These are phyloP conservation scores for Amanita phalloides DNA, from an alignment of 768 basidiomycete species.

Conservation along the genomic window DNA sequence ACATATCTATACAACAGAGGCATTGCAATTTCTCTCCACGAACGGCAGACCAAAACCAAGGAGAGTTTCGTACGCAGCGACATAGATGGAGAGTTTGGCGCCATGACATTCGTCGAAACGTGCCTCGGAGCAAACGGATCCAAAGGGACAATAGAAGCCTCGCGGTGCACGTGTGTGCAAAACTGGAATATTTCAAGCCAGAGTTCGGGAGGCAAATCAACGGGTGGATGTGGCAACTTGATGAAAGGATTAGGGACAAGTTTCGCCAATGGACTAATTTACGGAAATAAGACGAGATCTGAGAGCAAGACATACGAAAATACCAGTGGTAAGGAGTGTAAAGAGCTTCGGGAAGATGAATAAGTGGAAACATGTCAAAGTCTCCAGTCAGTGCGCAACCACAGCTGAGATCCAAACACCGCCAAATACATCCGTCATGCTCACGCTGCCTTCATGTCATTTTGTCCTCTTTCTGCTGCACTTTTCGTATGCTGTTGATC, in stretches of 20 bases:
- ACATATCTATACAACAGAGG: slow-evolving; percentile 36
- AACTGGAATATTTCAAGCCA: slow-evolving; percentile 50
- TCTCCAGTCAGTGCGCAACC: background rate
- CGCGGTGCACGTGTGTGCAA: slow-evolving; percentile 35
- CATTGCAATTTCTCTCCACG: slow-evolving; percentile 32
- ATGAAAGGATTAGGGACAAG: slow-evolving; percentile 4
- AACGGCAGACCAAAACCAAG: slow-evolving; percentile 34
- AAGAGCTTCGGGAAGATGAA: slow-evolving; percentile 6
- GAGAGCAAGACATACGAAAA: background rate
- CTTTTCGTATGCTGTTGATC: slow-evolving; percentile 38
- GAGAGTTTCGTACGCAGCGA: slow-evolving; percentile 40
- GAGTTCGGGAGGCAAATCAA: slow-evolving; percentile 36
- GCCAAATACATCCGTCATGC: slow-evolving; percentile 20
- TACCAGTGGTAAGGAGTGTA: slow-evolving; percentile 9
- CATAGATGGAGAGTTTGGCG: slow-evolving; percentile 32
- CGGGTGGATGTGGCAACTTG: slow-evolving; percentile 13
- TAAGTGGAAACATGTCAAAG: slow-evolving; percentile 2
- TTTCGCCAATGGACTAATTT: slow-evolving; percentile 2
- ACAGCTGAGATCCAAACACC: slow-evolving; percentile 15
- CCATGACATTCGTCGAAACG: slow-evolving; percentile 32
- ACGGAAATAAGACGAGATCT: slow-evolving; percentile 3
- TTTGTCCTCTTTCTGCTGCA: slow-evolving; percentile 22
- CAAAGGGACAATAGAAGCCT: slow-evolving; percentile 30
- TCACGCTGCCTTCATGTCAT: slow-evolving; percentile 16
- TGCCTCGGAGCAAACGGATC: slow-evolving; percentile 35